Base-by-base conservation (phyloP, 495 filamentous ascomycete species). In the Polyplosphaeria fusca region DNA sequence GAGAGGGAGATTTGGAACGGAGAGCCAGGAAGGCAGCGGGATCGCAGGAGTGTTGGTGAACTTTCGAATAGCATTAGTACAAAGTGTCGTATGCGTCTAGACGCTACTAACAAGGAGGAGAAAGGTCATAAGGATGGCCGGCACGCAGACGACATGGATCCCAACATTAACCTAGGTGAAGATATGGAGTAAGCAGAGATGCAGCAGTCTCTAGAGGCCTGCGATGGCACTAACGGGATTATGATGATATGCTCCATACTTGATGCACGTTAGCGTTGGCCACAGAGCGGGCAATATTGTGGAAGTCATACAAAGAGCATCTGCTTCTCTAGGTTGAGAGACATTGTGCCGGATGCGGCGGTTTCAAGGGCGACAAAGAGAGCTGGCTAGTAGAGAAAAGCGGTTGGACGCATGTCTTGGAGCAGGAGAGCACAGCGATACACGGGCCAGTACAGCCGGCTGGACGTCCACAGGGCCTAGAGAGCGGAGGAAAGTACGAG, bases 221-320 rank as follows among this genome's bases (percentile, higher is more conserved):
- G n/a, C n/a, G 3, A 4, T 20, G 20, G 22, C 14, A 58, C 56
- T 54, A 22, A 94, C 87, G 7, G 82, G 76, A 73, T 96, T 86
- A 70, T 87, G 85, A 70, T 98, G 93, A 70, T 98, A 96, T 25
- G 89, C 82, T 65, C 93, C 92, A 79, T 98, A 98, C 93, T 96
- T 49, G 4, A 19, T 19, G 42, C n/a, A 30, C 2, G 49, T 75
- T 54, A 74, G 69, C 47, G 27, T 32, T 12, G 20, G 40, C 19
- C 12, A 44, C 61, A 57, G 25, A 13, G 4, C 9, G 39, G 11
- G 26, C 23, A n/a, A 18, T 13, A 45, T 26, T 37, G 62, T n/a
- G n/a, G n/a, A n/a, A n/a, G n/a, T n/a, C 87, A 72, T 79, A 91
- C 87, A 72, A 89, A 89, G 58, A 82, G 78, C 55, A 91, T 76